A percentile compares a stretch with the other conserved stretches of the same genome.
Conservation (phyloP, 805 yeast species). For the Kodamaea laetipori region DNA sequence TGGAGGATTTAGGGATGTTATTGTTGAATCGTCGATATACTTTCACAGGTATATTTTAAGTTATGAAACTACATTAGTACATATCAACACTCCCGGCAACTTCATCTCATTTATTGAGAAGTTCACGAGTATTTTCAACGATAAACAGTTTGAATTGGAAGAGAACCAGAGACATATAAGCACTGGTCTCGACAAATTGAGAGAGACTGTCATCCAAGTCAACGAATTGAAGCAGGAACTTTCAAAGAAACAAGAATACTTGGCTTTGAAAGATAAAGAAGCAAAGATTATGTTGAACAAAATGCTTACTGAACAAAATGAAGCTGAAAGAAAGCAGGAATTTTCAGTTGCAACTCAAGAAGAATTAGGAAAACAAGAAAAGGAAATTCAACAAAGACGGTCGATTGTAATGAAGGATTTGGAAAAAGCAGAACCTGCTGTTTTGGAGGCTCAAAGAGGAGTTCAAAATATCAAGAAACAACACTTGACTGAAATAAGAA, state of each 20-base stretch:
- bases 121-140: constrained; percentile 45
- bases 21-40: constrained; percentile 48
- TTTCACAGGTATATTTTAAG: constrained; percentile 40
- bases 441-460: constrained; percentile 79
- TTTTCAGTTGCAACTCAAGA: constrained; percentile 77
- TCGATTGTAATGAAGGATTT: constrained; percentile 61
- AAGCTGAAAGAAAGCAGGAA: constrained; percentile 87
- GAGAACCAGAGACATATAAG: constrained; percentile 71
- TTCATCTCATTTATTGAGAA: constrained; percentile 52
- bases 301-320: constrained; percentile 84
- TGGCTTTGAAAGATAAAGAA: constrained; percentile 60
- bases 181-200: constrained; percentile 70
- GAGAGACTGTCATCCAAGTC: constrained; percentile 76
- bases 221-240: constrained; percentile 57
- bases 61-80: constrained; percentile 12
- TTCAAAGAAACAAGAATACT: constrained; percentile 50
- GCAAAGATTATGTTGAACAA: constrained; percentile 71
- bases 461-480: constrained; percentile 93
- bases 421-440: constrained; percentile 80
- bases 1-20: constrained; percentile 3
- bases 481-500: constrained; percentile 83
- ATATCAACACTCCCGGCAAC: constrained; percentile 49
- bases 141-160: constrained; percentile 53
- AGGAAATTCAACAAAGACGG: constrained; percentile 56
- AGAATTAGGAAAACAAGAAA: constrained; percentile 68